phyloP scores from a whole-genome alignment of 2,329 filamentous ascomycete species.

The Fonsecaea nubica region DNA sequence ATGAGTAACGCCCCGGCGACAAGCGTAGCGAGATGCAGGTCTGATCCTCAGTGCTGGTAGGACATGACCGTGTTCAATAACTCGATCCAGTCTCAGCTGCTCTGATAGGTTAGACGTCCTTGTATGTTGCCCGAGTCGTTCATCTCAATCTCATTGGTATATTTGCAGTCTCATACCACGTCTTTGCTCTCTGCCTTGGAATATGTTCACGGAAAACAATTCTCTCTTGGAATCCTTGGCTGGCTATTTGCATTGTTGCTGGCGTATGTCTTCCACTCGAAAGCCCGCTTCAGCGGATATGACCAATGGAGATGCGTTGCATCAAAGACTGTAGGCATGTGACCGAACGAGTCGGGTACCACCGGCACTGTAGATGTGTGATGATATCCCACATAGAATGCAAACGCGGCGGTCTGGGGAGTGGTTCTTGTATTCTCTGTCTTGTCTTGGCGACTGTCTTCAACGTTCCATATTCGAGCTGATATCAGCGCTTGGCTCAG shows the following conservation, averaged over 20 bases:
- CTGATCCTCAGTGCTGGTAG: background rate
- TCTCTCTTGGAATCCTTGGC: background rate
- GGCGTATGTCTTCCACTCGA: background rate
- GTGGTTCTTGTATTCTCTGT: background rate
- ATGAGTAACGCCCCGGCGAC: background rate
- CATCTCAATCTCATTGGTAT: background rate
- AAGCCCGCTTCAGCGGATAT: background rate
- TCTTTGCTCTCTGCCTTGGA: background rate
- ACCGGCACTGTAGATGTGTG: background rate
- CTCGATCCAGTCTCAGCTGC: background rate
- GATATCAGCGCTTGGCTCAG: background rate
- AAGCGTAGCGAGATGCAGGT: background rate
- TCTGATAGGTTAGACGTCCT: background rate
- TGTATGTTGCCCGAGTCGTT: background rate
- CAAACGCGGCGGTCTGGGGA: background rate
- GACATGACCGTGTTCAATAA: background rate
- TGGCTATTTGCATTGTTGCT: background rate
- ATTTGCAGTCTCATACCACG: background rate
- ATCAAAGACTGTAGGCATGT: background rate
- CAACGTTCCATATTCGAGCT: background rate
- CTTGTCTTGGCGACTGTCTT: background rate
- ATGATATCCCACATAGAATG: background rate
- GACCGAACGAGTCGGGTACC: background rate
- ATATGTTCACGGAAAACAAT: background rate
- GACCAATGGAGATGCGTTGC: background rate